Percentiles rank a stretch among this genome's conserved stretches.
phyloP scores from a whole-genome alignment of 345 rosid species.

The Hibiscus trionum region DNA sequence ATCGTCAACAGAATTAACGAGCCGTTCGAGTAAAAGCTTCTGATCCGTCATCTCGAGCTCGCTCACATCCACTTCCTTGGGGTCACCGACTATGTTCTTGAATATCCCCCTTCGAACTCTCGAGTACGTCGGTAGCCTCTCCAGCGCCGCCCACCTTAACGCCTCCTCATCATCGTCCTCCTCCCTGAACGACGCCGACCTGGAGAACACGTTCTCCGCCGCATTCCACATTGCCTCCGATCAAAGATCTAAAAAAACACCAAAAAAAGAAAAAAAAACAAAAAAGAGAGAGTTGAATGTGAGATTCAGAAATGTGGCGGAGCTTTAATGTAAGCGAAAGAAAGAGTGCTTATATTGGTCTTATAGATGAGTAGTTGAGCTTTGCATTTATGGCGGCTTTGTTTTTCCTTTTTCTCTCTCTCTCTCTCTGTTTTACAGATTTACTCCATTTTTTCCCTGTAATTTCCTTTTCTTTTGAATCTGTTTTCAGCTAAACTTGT shows the following conservation, averaged over 20 bases:
- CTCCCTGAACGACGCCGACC: constrained; percentile 57
- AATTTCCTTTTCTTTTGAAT: neutral
- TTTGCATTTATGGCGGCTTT: constrained; percentile 40
- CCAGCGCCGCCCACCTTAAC: constrained; percentile 85
- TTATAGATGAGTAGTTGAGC: constrained; percentile 40
- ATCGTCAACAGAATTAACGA: constrained; percentile 62
- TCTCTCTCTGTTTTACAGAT: too few relatives aligned
- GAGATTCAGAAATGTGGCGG: constrained; percentile 3
- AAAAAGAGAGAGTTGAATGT: neutral
- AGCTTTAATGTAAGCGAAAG: neutral
- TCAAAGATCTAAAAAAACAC: constrained; percentile 15
- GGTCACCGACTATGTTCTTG: constrained; percentile 54
- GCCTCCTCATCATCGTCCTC: constrained; percentile 72
- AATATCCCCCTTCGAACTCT: constrained; percentile 75
- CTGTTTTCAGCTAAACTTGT: neutral
- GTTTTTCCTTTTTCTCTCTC: neutral
- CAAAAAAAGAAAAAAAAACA: neutral
- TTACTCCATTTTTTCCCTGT: too few relatives aligned
- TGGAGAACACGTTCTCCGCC: constrained; percentile 62
- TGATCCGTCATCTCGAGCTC: constrained; percentile 64
- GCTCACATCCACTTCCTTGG: constrained; percentile 56
- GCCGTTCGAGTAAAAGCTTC: constrained; percentile 63
- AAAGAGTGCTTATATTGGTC: constrained; percentile 6
- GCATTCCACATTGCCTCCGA: constrained; percentile 62
- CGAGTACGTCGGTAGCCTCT: constrained; percentile 75